Evolutionary conservation across 805 yeast species (phyloP).

Genomic region (Myxozyma vanderwaltii): DNA sequence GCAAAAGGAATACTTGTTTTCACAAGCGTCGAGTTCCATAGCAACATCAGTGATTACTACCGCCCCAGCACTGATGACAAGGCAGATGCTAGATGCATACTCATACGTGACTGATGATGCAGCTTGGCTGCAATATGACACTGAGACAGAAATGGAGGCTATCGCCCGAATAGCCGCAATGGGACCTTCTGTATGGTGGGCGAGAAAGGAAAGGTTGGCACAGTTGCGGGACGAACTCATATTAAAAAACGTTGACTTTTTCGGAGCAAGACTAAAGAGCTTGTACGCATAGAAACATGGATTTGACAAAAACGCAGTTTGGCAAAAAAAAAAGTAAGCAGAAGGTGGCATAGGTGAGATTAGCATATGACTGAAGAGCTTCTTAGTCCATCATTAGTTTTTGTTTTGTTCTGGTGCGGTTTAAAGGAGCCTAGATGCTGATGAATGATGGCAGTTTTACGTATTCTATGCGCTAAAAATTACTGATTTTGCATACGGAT

Average conservation of each 20-base stretch:
- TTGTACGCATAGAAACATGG: not conserved
- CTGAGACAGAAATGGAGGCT: constrained; percentile 30
- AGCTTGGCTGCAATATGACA: constrained; percentile 25
- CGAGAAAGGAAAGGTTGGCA: constrained; percentile 9
- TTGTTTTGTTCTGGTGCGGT: no score
- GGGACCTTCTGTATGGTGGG: constrained; percentile 23
- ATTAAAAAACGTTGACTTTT: constrained; percentile 5
- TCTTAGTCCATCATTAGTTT: no score
- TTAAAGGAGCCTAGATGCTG: no score
- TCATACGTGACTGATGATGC: constrained; percentile 21
- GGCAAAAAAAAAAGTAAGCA: not conserved
- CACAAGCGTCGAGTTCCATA: constrained; percentile 29
- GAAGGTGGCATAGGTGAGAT: no score
- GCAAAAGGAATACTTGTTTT: constrained; percentile 5
- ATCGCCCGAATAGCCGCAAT: constrained; percentile 14
- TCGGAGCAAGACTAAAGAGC: not conserved
- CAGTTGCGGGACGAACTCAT: constrained; percentile 13
- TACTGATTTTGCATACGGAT: no score
- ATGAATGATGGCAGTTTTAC: no score
- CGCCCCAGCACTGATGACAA: constrained; percentile 23
- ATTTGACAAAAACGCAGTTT: no score
- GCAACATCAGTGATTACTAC: constrained; percentile 26
- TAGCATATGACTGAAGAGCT: no score
- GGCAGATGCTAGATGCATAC: constrained; percentile 23
- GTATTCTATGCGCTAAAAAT: no score